Conservation (phyloP, 2,329 filamentous ascomycete genomes). For the Drechslerella coelobrocha region DNA sequence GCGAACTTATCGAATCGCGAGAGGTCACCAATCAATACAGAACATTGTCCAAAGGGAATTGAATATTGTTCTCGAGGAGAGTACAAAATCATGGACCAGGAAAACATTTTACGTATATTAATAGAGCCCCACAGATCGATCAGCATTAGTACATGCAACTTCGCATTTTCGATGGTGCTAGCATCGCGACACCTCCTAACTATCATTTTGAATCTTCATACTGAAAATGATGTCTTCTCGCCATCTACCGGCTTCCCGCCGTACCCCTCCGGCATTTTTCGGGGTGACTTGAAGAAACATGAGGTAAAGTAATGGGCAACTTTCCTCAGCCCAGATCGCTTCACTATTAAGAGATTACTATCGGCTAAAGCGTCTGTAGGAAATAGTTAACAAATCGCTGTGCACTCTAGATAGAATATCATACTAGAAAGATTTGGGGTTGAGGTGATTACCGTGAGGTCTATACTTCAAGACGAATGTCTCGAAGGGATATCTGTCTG, state of each 20-base stretch:
- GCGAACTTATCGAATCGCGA: no score
- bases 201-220: not conserved
- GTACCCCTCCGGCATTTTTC: not conserved
- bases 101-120: no score
- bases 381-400: not conserved
- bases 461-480: slow-evolving; percentile 37
- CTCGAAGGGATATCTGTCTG: slow-evolving; percentile 25
- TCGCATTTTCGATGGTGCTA: no score
- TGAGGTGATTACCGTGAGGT: slow-evolving; percentile 8
- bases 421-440: slow-evolving; percentile 1
- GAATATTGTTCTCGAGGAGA: no score
- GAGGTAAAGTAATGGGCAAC: slow-evolving; percentile 4
- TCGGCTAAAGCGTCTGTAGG: slow-evolving; percentile 7
- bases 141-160: no score
- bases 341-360: slow-evolving; percentile 14
- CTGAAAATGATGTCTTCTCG: not conserved
- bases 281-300: not conserved
- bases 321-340: slow-evolving; percentile 2
- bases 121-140: no score
- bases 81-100: not conserved
- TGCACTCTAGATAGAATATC: not conserved
- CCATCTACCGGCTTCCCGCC: not conserved
- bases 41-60: no score
- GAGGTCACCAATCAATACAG: not conserved
- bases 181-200: no score